phyloP scores from a whole-genome alignment of 148 eudicot species.

The Hydrangea macrophylla region DNA sequence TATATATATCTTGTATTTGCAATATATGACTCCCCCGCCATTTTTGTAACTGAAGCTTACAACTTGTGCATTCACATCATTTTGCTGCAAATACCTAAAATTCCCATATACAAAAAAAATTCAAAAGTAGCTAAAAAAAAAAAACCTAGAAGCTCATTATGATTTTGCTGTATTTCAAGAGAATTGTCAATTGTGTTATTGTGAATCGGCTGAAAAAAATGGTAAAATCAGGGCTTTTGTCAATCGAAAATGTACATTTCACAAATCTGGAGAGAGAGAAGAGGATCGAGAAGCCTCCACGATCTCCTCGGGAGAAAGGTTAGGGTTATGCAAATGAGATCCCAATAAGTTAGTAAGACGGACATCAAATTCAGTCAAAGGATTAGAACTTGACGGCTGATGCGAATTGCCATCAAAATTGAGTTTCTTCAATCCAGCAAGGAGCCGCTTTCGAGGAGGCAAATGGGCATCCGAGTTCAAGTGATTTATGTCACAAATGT shows the following conservation, averaged over 20 bases:
- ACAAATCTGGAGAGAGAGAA: no score
- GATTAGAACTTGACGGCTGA: constrained; percentile 24
- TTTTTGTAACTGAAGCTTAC: not conserved
- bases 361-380: constrained; percentile 36
- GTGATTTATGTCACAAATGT: constrained; percentile 49
- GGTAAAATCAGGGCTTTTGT: no score
- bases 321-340: constrained; percentile 50
- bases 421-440: constrained; percentile 80
- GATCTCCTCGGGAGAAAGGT: constrained; percentile 64
- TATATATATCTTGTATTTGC: constrained; percentile 45
- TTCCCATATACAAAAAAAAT: not conserved
- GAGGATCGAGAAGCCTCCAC: constrained; percentile 68
- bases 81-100: not conserved
- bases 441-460: constrained; percentile 87
- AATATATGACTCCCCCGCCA: constrained; percentile 25
- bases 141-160: no score
- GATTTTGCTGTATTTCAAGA: no score
- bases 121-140: no score
- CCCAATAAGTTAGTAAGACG: constrained; percentile 47
- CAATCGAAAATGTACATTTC: no score
- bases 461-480: constrained; percentile 70
- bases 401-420: constrained; percentile 44
- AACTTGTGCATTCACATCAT: not conserved
- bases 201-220: no score
- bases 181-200: no score